Percentiles rank a stretch among this genome's conserved stretches.
phyloP scores from a whole-genome alignment of 2,329 filamentous ascomycete genomes.

The Magnaporthales sp. region DNA sequence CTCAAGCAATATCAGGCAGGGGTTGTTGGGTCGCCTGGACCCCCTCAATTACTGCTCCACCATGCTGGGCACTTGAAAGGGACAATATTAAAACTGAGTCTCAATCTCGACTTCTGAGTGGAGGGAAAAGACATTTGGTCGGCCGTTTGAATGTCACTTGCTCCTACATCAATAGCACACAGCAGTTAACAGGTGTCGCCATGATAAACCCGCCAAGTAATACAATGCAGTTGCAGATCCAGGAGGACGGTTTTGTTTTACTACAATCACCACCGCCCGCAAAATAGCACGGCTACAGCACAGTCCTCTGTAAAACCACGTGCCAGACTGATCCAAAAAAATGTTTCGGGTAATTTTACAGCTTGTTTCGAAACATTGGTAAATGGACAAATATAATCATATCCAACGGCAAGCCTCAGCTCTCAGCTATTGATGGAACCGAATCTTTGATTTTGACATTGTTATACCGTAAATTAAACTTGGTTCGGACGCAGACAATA shows the following conservation, averaged over 20 bases:
- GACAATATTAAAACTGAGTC: background rate
- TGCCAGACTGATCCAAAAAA: background rate
- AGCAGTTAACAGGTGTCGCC: background rate
- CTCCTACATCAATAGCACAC: background rate
- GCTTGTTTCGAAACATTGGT: no score
- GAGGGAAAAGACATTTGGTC: background rate
- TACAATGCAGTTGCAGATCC: background rate
- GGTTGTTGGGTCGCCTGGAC: background rate
- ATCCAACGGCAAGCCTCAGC: background rate
- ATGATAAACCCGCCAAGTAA: background rate
- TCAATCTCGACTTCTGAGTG: constrained; percentile 1
- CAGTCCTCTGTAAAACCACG: background rate
- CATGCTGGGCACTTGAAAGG: background rate
- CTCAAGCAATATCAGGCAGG: background rate
- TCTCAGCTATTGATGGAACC: background rate
- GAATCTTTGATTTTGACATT: background rate
- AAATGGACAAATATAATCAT: background rate
- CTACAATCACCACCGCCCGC: background rate
- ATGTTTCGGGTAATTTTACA: background rate
- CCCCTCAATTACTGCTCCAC: background rate
- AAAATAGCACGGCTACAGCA: background rate
- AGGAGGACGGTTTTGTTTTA: background rate
- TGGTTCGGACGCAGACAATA: background rate
- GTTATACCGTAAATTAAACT: background rate
- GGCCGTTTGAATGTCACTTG: background rate